Evolutionary conservation across 768 basidiomycete genomes (phyloP), one percentile per base, ranked within the genome.

Genomic region (Boletus pseudopeckii): DNA sequence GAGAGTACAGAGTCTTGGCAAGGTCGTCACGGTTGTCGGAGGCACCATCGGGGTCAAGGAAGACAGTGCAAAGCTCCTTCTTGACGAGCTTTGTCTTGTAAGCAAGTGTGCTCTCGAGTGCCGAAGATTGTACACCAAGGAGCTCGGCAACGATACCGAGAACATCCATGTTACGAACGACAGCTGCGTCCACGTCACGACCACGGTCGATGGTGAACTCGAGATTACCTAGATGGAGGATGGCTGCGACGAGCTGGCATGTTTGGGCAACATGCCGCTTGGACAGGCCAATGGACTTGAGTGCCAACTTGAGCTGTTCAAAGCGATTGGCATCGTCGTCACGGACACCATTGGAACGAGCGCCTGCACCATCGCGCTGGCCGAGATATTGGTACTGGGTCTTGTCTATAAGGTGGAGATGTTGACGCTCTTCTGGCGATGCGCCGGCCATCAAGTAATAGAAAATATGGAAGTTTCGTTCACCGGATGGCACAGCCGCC

Each of bases 391-490:
- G 83, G 62, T 93, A 99, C 7, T 82, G 80, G 1, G 83, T 80
- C 68, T 86, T 87, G 65, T 96, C 89, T 48, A 81, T 73, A 9
- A 99, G 80, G 57, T 90, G 88, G 48, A 98, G 80, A 66, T 95
- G 92, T 28, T 89, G 84, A 14, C 90, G 77, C 68, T 99, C 97
- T 63, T 98, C 97, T 0, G 81, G 65, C 0, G 88, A 84, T 2
- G 94, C 93, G 24, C 97, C 96, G 1, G 92, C 88, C 54, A 95
- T 85, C 64, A 99, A 83, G 70, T 97, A 97, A 68, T 98, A 98
- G 72, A 98, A 97, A 34, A 96, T 93, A 70, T 99, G 94, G 69
- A 98, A 98, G 60, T 97, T 98, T 11, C 95, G 84, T 71, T 99
- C 95, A 50, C 93, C 94, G 1, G 87, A 90, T 1, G 92, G 90